Evolutionary conservation across 2,329 filamentous ascomycete genomes (phyloP), one percentile per base, ranked within the genome.

Genomic region (Aspergillus fumigatiaffinis): DNA sequence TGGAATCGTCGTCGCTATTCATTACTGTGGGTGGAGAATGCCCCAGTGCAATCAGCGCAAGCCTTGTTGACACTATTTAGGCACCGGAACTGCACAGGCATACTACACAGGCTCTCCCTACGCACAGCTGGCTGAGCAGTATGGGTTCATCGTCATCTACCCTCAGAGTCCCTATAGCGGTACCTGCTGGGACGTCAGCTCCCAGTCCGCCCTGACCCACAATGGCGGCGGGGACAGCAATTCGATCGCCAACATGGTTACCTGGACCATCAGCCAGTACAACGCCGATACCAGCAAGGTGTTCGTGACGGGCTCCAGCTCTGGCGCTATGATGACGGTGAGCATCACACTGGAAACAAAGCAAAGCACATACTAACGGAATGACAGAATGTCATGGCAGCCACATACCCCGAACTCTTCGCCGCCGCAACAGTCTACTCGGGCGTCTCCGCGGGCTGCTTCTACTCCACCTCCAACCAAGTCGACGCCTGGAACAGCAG

Each of bases 171-270:
- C 81, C 0, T 79, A 82, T 62, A 69, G 69, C n/a, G 82, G 75
- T 6, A 73, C 74, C 72, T 86, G 84, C 72, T 86, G 84, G 83
- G 84, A 86, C 57, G 82, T 86, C 1, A 82, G 81, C 4, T 83
- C 79, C 1, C 44, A 63, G 17, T 46, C 62, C 32, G 60, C 61
- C 0, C 58, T 76, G 32, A 69, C 67, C 2, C 71, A 72, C 38
- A 66, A 73, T 28, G 73, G 69, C 1, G 74, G 74, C 9, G 73
- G 75, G 1, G 73, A 77, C 50, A 76, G 73, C 41, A 65, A 75
- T 21, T 73, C 73, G 1, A 73, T 77, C 49, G 73, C 66, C n/a
- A 74, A 72, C 49, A 75, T 75, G 71, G 73, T 74, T 1, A 67
- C 65, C 17, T 76, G 71, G 67, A 68, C 72, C 0, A 65, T 73